Evolutionary conservation across 2,329 filamentous ascomycete genomes (phyloP).

Genomic region (Fusarium sp.): DNA sequence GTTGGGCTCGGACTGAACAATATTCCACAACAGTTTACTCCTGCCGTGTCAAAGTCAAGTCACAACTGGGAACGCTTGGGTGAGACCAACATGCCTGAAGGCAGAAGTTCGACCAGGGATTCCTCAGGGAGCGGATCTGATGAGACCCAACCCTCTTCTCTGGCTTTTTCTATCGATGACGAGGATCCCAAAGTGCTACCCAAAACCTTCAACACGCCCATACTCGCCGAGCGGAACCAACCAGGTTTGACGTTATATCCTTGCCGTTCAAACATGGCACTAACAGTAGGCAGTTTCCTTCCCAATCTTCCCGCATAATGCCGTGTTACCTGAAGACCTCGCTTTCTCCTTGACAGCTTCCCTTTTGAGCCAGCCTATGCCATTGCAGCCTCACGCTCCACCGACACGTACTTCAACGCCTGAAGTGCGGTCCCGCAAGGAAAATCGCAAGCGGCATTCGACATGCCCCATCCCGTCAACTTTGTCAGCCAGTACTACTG

Average conservation of each 20-base stretch:
- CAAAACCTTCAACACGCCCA: constrained; percentile 60
- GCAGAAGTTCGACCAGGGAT: constrained; percentile 36
- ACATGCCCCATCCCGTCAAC: constrained; percentile 24
- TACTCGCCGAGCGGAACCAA: constrained; percentile 31
- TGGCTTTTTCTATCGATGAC: constrained; percentile 50
- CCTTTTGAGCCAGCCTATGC: constrained; percentile 61
- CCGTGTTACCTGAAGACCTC: constrained; percentile 49
- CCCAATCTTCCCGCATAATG: constrained; percentile 32
- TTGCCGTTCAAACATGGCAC: constrained; percentile 3
- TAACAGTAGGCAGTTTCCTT: constrained; percentile 23
- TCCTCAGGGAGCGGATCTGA: constrained; percentile 11
- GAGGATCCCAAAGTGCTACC: constrained; percentile 39
- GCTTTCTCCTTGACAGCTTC: constrained; percentile 61
- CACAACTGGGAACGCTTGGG: constrained; percentile 48
- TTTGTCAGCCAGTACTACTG: constrained; percentile 26
- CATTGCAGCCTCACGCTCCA: constrained; percentile 50
- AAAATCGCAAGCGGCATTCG: constrained; percentile 49
- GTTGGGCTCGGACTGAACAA: constrained; percentile 31
- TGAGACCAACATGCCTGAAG: constrained; percentile 60
- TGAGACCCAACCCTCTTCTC: constrained; percentile 21
- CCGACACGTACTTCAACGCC: constrained; percentile 48
- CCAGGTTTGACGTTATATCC: constrained; percentile 32
- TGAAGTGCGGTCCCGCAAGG: constrained; percentile 60
- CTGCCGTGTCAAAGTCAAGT: constrained; percentile 9
- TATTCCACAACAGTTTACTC: not conserved